A percentile compares a stretch with the other conserved stretches of the same genome.
phyloP scores from a whole-genome alignment of 2,329 filamentous ascomycete species.

The Botrytis pseudocinerea region DNA sequence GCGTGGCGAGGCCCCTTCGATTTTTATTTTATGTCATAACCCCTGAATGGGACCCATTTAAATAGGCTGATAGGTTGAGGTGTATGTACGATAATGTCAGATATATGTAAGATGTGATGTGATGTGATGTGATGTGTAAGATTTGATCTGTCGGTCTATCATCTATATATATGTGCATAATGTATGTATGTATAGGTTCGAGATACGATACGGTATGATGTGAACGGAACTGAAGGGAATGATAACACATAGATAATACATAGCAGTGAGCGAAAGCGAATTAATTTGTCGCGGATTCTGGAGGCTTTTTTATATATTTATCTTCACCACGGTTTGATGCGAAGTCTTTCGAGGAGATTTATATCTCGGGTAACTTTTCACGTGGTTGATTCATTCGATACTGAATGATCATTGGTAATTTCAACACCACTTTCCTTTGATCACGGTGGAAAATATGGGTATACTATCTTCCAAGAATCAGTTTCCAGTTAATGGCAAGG shows the following conservation, averaged over 20 bases:
- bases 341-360: too few relatives aligned
- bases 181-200: neutral
- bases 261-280: neutral
- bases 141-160: neutral
- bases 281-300: neutral
- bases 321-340: neutral
- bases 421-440: neutral
- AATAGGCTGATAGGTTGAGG: neutral
- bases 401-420: neutral
- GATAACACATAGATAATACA: neutral
- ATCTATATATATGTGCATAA: too few relatives aligned
- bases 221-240: neutral
- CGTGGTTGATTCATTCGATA: neutral
- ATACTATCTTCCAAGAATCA: neutral
- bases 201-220: neutral
- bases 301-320: neutral
- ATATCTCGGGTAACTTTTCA: neutral
- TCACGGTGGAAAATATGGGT: neutral
- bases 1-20: too few relatives aligned
- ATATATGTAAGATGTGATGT: neutral
- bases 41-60: neutral
- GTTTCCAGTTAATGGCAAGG: slow-evolving; percentile 10
- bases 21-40: neutral
- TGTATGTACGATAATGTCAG: neutral
- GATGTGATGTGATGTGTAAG: neutral